A percentile compares a stretch with the other conserved stretches of the same genome.
phyloP scores from a whole-genome alignment of 202 grass and related monocot species.

The Dendrocalamus latiflorus region DNA sequence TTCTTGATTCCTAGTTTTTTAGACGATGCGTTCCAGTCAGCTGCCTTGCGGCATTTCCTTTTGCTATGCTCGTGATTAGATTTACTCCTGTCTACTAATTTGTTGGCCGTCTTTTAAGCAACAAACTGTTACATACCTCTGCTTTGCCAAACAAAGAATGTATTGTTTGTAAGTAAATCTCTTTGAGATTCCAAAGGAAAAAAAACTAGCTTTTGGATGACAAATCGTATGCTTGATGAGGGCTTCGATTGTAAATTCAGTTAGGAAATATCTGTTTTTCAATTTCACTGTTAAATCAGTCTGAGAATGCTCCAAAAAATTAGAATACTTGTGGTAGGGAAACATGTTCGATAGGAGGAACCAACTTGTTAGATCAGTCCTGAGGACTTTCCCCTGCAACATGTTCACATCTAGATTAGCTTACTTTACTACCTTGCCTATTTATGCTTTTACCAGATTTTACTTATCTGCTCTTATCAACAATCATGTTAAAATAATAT shows the following conservation, averaged over 20 bases:
- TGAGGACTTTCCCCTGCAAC: too few species aligned
- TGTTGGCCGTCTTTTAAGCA: not conserved
- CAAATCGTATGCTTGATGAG: not conserved
- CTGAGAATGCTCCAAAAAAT: conserved; percentile 12
- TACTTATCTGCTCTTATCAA: not conserved
- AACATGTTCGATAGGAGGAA: too few species aligned
- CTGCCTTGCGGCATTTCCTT: too few species aligned
- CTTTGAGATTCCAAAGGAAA: not conserved
- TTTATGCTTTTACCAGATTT: not conserved
- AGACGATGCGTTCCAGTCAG: too few species aligned
- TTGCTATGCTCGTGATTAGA: not conserved
- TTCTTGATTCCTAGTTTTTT: too few species aligned
- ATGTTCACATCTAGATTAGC: too few species aligned
- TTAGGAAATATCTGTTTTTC: not conserved
- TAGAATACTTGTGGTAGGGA: too few species aligned
- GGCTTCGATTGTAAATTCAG: not conserved
- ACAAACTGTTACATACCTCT: not conserved
- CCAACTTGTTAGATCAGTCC: too few species aligned
- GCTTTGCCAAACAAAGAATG: not conserved
- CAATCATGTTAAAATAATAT: not conserved
- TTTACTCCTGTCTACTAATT: not conserved
- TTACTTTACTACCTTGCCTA: not conserved
- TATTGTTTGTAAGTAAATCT: not conserved
- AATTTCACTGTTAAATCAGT: not conserved
- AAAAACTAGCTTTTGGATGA: not conserved